Base-by-base conservation (phyloP, 139 green algal genomes). In the Closterium sp. region DNA sequence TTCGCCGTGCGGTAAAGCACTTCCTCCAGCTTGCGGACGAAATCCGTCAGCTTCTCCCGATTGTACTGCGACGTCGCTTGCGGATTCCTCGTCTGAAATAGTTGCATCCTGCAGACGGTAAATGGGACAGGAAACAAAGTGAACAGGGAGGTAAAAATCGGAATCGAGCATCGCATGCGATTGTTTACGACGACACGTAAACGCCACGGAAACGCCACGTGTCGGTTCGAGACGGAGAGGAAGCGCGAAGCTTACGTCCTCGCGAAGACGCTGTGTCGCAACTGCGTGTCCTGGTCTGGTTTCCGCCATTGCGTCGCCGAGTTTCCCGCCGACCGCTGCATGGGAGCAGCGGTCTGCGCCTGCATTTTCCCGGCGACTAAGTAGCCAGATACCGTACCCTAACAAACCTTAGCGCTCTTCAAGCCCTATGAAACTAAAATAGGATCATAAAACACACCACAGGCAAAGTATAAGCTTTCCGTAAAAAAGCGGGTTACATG, bases 21-120 rank as follows among this genome's bases (percentile, higher is more conserved):
- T 42, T 97, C 96, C 89, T 99, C 97, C 29, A 99, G 95, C 86
- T 96, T 93, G 86, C 95, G 95, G 0, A 98, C 96, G 92, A 98
- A 98, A 86, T 98, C 97, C 19, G 97, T 91, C 89, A 70, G 31
- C 50, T 73, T 73, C 50, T 73, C 50, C 17, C 31, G 31, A 29
- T 90, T 90, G 50, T 73, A 73, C 50, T 73, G 50, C 31, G 88
- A 31, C 28, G 88, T 31, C 88, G 30, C 28, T 31, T 90, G 34
- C n/a, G 85, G 85, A 2, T 31, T 31, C 85, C 85, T 31, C 85
- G 29, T 31, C 85, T 88, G 85, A 10, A 88, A 88, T 4, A 88
- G 85, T 21, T 31, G 30, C 85, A 88, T 38, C 7, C 85, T 88
- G 85, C 29, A 88, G 17, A 73, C 13, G 50, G 17, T 24, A 22